phyloP scores from a whole-genome alignment of 352 stramenopile genomes.

The Globisporangium sylvaticum region DNA sequence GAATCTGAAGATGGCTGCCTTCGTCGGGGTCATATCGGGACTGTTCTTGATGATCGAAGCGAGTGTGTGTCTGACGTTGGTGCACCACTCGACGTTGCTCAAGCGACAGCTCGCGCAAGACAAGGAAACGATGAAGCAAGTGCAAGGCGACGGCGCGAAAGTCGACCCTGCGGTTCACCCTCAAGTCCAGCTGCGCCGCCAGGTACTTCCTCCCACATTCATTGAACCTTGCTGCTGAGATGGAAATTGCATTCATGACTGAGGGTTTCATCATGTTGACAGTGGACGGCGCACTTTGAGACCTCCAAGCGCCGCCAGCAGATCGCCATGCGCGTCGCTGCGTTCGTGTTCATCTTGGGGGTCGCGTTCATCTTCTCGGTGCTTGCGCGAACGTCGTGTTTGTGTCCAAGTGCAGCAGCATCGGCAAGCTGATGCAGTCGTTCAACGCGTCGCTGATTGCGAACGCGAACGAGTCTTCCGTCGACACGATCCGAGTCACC shows the following conservation, averaged over 20 bases:
- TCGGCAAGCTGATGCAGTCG: constrained; percentile 45
- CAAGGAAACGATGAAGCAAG: constrained; percentile 38
- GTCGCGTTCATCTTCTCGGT: constrained; percentile 54
- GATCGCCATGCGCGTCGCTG: constrained; percentile 54
- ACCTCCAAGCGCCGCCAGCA: constrained; percentile 56
- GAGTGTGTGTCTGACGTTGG: constrained; percentile 44
- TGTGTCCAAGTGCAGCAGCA: constrained; percentile 60
- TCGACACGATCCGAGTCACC: constrained; percentile 21
- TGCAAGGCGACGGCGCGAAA: constrained; percentile 10
- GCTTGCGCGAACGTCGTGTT: constrained; percentile 66
- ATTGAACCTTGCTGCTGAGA: neutral
- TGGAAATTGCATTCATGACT: no score
- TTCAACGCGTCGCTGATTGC: constrained; percentile 38
- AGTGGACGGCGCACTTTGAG: constrained; percentile 63
- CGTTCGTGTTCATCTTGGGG: constrained; percentile 39
- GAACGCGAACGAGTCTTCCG: constrained; percentile 7
- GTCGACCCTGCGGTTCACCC: neutral
- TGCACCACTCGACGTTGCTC: constrained; percentile 43
- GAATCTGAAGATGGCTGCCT: constrained; percentile 59
- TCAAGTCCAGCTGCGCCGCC: constrained; percentile 11
- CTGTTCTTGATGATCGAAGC: constrained; percentile 55
- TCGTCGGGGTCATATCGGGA: constrained; percentile 48
- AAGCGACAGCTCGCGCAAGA: constrained; percentile 60
- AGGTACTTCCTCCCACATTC: neutral
- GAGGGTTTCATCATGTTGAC: neutral